Evolutionary conservation across 352 stramenopile species (phyloP).

Genomic region (Pythium phragmitis): DNA sequence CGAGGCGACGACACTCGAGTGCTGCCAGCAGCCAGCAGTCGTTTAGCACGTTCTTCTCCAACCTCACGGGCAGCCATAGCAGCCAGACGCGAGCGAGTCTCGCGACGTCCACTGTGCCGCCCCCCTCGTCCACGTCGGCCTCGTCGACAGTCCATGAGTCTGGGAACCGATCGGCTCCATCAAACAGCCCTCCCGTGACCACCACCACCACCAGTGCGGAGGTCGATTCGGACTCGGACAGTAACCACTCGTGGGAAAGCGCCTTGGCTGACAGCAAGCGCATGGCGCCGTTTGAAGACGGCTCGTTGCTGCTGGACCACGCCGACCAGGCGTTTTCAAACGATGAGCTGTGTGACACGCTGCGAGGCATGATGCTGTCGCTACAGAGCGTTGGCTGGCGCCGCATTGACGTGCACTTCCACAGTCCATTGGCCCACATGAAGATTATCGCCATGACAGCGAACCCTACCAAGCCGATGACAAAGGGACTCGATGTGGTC

Average conservation of each 20-base stretch:
- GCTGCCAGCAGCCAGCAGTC: neutral
- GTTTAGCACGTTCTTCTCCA: slow-evolving; percentile 17
- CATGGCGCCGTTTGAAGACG: slow-evolving; percentile 50
- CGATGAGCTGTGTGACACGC: slow-evolving; percentile 56
- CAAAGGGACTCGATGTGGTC: slow-evolving; percentile 68
- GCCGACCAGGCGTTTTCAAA: slow-evolving; percentile 61
- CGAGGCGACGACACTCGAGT: neutral
- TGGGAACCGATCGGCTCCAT: neutral
- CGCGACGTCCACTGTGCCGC: neutral
- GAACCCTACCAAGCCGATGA: slow-evolving; percentile 48
- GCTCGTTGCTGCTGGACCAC: slow-evolving; percentile 63
- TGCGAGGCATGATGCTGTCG: slow-evolving; percentile 73
- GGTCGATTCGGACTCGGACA: slow-evolving; percentile 4
- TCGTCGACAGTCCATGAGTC: neutral
- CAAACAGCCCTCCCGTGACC: neutral
- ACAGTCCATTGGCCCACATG: slow-evolving; percentile 68
- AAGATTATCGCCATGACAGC: slow-evolving; percentile 81
- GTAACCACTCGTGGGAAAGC: neutral
- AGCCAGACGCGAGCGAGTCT: neutral
- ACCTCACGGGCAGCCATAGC: slow-evolving; percentile 2
- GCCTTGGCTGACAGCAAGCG: slow-evolving; percentile 20
- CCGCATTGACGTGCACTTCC: slow-evolving; percentile 70
- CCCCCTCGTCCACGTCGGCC: neutral
- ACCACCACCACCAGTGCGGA: neutral
- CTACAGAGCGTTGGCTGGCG: slow-evolving; percentile 75